These are phyloP conservation scores for Lactifluus echinatus DNA, from an alignment of 768 basidiomycete genomes.

Conservation along the genomic window DNA sequence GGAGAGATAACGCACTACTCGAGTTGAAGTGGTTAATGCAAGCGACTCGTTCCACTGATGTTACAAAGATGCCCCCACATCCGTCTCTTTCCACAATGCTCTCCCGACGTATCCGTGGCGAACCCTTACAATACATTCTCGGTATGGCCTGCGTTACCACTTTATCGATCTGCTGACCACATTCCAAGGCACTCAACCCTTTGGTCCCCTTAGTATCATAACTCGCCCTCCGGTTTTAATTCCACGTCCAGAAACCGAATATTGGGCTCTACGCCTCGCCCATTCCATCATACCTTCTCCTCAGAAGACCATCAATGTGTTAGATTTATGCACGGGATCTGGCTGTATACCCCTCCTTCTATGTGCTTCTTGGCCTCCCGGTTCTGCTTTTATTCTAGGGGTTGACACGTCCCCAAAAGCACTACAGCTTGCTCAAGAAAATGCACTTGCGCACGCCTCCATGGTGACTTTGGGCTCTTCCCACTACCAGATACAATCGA, in stretches of 20 bases:
- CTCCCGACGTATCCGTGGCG: too few species aligned
- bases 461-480: not conserved
- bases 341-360: conserved; percentile 87
- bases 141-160: conserved; percentile 37
- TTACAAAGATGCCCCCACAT: not conserved
- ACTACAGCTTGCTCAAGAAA: conserved; percentile 39
- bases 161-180: not conserved
- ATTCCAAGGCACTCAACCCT: conserved; percentile 68
- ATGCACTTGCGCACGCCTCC: conserved; percentile 28
- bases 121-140: conserved; percentile 80
- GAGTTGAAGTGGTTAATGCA: conserved; percentile 8
- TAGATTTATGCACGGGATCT: conserved; percentile 91
- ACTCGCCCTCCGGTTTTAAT: conserved; percentile 78
- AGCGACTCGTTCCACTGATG: conserved; percentile 18
- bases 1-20: conserved; percentile 24
- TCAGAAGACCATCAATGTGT: conserved; percentile 30
- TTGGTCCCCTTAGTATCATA: conserved; percentile 73
- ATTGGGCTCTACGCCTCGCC: conserved; percentile 63
- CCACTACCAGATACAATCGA: too few species aligned
- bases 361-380: conserved; percentile 54
- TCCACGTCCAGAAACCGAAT: conserved; percentile 90
- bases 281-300: conserved; percentile 33
- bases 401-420: conserved; percentile 65
- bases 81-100: too few species aligned
- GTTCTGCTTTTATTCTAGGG: conserved; percentile 46